Conservation (phyloP, 768 basidiomycete genomes). For the Auricularia heimuer region DNA sequence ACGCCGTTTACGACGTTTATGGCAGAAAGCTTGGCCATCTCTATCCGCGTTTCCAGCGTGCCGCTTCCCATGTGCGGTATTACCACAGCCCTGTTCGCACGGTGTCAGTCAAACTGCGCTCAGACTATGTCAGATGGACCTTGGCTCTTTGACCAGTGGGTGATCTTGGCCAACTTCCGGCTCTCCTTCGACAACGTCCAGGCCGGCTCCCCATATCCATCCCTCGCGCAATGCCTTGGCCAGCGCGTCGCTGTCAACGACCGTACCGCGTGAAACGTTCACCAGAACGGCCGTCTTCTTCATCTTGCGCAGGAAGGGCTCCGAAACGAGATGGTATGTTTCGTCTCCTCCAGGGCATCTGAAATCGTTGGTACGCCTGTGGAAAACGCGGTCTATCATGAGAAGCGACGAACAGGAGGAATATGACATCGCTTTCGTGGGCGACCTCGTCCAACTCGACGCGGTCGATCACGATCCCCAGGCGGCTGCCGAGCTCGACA, state of each 20-base stretch:
- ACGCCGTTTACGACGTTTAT: constrained; percentile 57
- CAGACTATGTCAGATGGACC: constrained; percentile 27
- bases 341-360: constrained; percentile 6
- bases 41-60: constrained; percentile 71
- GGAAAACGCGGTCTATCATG: background rate
- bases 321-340: constrained; percentile 28
- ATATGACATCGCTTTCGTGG: constrained; percentile 68
- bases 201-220: constrained; percentile 31
- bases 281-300: constrained; percentile 31
- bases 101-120: constrained; percentile 3
- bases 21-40: constrained; percentile 71
- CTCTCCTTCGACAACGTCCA: constrained; percentile 37
- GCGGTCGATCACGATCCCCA: constrained; percentile 33
- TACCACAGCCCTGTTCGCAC: constrained; percentile 50
- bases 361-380: background rate
- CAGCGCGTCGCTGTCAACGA: constrained; percentile 35
- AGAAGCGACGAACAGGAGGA: constrained; percentile 45
- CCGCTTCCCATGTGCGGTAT: constrained; percentile 90
- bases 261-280: constrained; percentile 32
- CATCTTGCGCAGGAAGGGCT: constrained; percentile 30
- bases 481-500: constrained; percentile 26
- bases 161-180: constrained; percentile 53
- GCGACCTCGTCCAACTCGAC: constrained; percentile 65
- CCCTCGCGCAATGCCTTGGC: constrained; percentile 24
- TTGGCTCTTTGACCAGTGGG: constrained; percentile 67